Evolutionary conservation across 805 yeast species (phyloP).

Genomic region (Wickerhamiella slavikovae): DNA sequence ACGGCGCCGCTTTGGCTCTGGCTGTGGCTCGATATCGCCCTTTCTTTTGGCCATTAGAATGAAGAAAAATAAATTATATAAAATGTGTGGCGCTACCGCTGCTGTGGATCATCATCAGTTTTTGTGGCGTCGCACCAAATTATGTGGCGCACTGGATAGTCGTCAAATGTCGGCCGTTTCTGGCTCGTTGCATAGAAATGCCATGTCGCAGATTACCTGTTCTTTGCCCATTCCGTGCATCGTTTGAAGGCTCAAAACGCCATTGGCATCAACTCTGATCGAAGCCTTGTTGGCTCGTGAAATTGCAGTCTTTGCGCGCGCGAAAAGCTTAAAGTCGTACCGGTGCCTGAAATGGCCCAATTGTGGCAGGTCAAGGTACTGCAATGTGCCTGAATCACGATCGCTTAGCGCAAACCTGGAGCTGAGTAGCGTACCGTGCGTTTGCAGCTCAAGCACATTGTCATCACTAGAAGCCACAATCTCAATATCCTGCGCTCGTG

Average conservation of each 20-base stretch:
- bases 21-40: neutral
- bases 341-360: no score
- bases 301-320: conserved; percentile 1
- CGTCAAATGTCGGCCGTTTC: no score
- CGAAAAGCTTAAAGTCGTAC: conserved; percentile 1
- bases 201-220: neutral
- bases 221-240: conserved; percentile 2
- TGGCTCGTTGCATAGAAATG: neutral
- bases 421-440: neutral
- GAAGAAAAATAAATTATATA: neutral
- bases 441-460: neutral
- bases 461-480: neutral
- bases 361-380: no score
- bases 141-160: no score
- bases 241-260: conserved; percentile 2
- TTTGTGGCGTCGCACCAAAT: neutral
- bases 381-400: no score
- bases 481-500: no score
- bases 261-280: conserved; percentile 1
- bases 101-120: neutral
- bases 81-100: neutral
- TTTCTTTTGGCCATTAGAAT: conserved; percentile 2
- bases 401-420: no score
- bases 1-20: conserved; percentile 6
- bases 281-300: neutral